phyloP scores from a whole-genome alignment of 805 yeast genomes.

The Yarrowia sp. region DNA sequence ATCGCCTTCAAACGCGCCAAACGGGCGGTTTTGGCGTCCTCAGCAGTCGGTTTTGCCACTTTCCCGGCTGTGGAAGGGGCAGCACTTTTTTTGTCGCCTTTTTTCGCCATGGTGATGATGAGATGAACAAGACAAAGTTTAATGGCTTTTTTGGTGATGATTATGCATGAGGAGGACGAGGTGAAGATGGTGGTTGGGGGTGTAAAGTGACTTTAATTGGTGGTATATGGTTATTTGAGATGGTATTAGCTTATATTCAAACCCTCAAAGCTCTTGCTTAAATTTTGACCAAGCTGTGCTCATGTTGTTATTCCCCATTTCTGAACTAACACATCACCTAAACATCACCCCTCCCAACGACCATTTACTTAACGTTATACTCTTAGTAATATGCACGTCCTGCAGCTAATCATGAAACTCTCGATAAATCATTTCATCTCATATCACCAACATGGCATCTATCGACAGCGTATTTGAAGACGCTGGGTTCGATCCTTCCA shows the following conservation, averaged over 20 bases:
- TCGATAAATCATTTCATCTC: background rate
- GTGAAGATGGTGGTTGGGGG: background rate
- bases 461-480: slow-evolving; percentile 13
- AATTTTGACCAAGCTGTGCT: no score
- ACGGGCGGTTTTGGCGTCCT: slow-evolving; percentile 32
- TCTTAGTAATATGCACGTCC: background rate
- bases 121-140: background rate
- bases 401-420: background rate
- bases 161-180: background rate
- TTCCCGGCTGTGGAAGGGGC: no score
- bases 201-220: no score
- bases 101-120: background rate
- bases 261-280: no score
- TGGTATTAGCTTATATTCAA: no score
- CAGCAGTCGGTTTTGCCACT: background rate
- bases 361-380: no score
- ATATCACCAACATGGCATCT: background rate
- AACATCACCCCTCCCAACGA: no score
- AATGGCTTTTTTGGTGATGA: background rate
- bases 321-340: no score
- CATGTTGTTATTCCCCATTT: no score
- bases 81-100: background rate
- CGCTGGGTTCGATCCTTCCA: background rate
- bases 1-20: slow-evolving; percentile 36
- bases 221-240: no score